Conservation (phyloP, 768 basidiomycete species). For the Auricularia cornea region DNA sequence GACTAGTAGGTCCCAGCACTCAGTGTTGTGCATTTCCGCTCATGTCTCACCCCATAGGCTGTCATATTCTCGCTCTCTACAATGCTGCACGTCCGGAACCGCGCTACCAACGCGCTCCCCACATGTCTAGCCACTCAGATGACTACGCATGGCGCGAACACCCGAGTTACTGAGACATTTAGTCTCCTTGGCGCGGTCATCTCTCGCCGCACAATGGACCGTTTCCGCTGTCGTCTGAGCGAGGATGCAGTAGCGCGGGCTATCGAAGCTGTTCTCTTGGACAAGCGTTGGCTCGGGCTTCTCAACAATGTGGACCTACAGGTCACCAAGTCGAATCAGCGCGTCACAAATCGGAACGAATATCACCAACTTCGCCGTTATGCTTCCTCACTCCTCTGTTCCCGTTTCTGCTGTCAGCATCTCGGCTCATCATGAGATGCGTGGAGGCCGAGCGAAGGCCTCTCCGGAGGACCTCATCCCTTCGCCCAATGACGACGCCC, state of each 20-base stretch:
- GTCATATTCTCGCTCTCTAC: neutral
- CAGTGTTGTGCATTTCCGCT: too few species aligned
- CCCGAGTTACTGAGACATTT: neutral
- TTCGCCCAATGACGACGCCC: too few species aligned
- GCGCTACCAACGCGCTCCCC: neutral
- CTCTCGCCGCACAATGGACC: neutral
- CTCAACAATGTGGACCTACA: neutral
- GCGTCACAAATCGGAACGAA: neutral
- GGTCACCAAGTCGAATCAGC: neutral
- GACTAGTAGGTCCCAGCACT: neutral
- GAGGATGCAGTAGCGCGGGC: neutral
- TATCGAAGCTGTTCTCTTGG: too few species aligned
- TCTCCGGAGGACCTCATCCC: too few species aligned
- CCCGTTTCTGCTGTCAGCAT: neutral
- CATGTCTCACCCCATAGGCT: too few species aligned
- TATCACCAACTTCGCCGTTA: neutral
- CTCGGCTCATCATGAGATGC: neutral
- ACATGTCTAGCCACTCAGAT: neutral
- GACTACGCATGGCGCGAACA: neutral
- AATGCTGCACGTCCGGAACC: neutral
- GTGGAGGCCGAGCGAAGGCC: slow-evolving; percentile 16
- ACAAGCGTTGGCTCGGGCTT: neutral
- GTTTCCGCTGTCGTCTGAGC: neutral
- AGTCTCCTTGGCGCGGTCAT: neutral
- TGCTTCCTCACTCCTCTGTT: neutral